Conservation (phyloP, 2,329 filamentous ascomycete species). For the Fusarium subglutinans region DNA sequence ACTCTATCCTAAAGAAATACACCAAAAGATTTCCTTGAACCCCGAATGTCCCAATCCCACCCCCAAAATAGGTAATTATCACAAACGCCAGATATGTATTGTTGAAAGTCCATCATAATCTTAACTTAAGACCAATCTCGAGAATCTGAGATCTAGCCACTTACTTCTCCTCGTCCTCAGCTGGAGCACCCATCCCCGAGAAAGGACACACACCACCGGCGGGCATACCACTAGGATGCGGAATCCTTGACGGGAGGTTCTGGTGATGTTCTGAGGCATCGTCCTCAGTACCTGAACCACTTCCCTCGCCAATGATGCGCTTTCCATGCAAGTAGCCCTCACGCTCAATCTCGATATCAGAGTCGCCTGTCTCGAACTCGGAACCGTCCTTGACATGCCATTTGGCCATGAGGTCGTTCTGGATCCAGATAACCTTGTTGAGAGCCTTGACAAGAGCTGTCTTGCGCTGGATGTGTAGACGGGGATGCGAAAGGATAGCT, state of each 20-base stretch:
- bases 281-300: slow-evolving; percentile 27
- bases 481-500: slow-evolving; percentile 77
- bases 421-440: slow-evolving; percentile 86
- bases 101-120: not conserved
- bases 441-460: slow-evolving; percentile 79
- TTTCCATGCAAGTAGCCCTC: slow-evolving; percentile 73
- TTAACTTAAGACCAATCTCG: not conserved
- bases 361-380: slow-evolving; percentile 61
- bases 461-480: slow-evolving; percentile 73
- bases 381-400: slow-evolving; percentile 79
- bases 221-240: slow-evolving; percentile 26
- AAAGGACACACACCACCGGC: slow-evolving; percentile 41
- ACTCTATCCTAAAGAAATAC: not conserved
- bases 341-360: slow-evolving; percentile 62
- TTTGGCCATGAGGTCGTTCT: slow-evolving; percentile 86
- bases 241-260: slow-evolving; percentile 18
- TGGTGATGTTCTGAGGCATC: slow-evolving; percentile 31
- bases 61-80: slow-evolving; percentile 20
- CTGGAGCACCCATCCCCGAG: slow-evolving; percentile 36
- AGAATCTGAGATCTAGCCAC: not conserved
- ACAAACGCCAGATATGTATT: slow-evolving; percentile 27
- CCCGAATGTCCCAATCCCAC: slow-evolving; percentile 8
- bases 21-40: slow-evolving; percentile 12
- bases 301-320: slow-evolving; percentile 59
- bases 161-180: slow-evolving; percentile 16